Evolutionary conservation across 495 filamentous ascomycete species (phyloP), one percentile per base, ranked within the genome.

Genomic region (Thozetella sp.): DNA sequence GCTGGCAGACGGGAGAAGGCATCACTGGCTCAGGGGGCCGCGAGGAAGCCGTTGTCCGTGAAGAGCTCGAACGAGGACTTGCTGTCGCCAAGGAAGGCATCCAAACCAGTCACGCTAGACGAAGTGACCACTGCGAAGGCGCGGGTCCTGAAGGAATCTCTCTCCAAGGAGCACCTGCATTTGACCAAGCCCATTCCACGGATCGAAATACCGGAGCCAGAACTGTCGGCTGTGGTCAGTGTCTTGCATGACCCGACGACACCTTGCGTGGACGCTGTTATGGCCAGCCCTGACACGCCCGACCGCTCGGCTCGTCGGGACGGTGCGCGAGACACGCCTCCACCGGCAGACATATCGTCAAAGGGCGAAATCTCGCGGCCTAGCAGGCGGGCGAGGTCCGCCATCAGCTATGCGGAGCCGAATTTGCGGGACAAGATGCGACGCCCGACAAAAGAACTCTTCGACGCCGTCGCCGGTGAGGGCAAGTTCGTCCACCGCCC

Each of bases 401-500:
- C 82, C 25, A 82, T 96, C 51, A 95, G 90, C 75, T 96, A 96
- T 69, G 90, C 91, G 22, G 90, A 94, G 70, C 92, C 92, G 10
- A 96, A 90, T 66, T 76, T 96, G 27, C 82, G 90, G 54, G 89
- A 87, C 64, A 96, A 96, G 76, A 96, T 96, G 92, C 83, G 92
- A 53, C 86, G 92, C 53, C 88, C 91, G 22, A 89, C 88, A 17
- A 91, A 89, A 60, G 83, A 89, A 55, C 72, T 94, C 4, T 80
- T 87, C 34, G 89, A 91, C 68, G 91, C 91, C 9, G 91, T 93
- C 45, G 66, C 75, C 2, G 80, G 76, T 4, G 82, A 85, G 55
- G 82, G 73, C 43, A 81, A 80, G 58, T 73, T 76, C 23, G 62
- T 67, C 25, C 71, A 72, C 22, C 69, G 76, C 48, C 58, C 62